Evolutionary conservation across 176 grass and related monocot genomes (phyloP), one percentile per base, ranked within the genome.

Genomic region (Carex cristatella): DNA sequence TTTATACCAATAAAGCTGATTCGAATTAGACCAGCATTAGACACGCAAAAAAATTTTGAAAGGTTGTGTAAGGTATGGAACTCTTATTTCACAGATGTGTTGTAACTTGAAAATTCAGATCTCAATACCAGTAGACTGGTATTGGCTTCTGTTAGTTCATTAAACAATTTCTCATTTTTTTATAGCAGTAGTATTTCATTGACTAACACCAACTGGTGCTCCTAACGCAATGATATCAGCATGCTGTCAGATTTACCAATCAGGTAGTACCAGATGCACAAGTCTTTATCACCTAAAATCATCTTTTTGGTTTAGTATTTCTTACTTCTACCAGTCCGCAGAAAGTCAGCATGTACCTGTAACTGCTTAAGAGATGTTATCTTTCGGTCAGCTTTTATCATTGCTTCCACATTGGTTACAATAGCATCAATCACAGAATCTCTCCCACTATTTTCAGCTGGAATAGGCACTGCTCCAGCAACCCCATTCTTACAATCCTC

Each of bases 331-430:
- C 55, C 14, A 38, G 15, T 74, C 28, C 28, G 70, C 23, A 76
- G 33, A 30, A 89, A 88, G 16, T 84, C 83, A 78, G 28, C n/a
- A 30, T 16, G 48, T 91, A 94, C 95, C 93, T 98, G 95, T 81
- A 98, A 92, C 93, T 95, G 93, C 88, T 98, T 98, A 68, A 98
- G 84, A 84, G 95, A 88, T 58, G 95, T 98, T 79, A 98, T 89
- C 86, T 98, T 98, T 83, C 91, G 71, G 77, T 98, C 95, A 89
- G 91, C 89, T 93, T 86, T 93, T 65, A 98, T 98, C 95, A 98
- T 98, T 23, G 91, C 90, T 83, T 92, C 91, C 65, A 98, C 90
- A 89, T 98, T 98, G 84, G 89, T 66, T 8, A 95, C 95, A 80
- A 98, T 77, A 71, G 91, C 85, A 88, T 90, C 48, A 42, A 98